Base-by-base conservation (phyloP, 179 eudicot genomes). In the Drosera spatulata region DNA sequence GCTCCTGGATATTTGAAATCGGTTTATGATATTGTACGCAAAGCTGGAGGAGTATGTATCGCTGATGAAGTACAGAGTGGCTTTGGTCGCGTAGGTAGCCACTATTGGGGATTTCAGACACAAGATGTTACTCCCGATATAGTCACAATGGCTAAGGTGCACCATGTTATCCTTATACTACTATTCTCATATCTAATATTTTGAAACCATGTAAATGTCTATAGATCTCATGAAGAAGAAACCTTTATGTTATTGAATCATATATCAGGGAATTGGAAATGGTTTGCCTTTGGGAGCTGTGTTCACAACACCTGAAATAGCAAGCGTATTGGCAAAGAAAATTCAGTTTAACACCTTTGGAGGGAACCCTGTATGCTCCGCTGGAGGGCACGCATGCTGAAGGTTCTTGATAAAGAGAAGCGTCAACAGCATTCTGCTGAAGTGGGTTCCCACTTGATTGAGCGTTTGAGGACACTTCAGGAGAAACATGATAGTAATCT, bases 51-150 rank as follows among this genome's bases (percentile, higher is more conserved):
- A 45, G 95, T 93, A 45, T 93, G 99, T 69, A 89, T 93, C 58
- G 99, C 99, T 51, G 96, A 93, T 71, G 96, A 93, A 77, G 99
- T 93, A 22, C 99, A 93, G 79, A 89, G 95, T 55, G 99, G 96
- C 70, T 93, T 93, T 73, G 99, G 99, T 63, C 93, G 99, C 33
- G 84, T 95, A 4, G 99, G 99, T 66, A 86, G 90, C 67, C 93
- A 93, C 54, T 93, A 89, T 75, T 93, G 99, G 99, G 99, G 96
- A 43, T 93, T 93, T 63, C 76, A 93, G 63, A 93, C 94, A 48
- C 99, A 93, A 64, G 95, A 80, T 52, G 95, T 86, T 40, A 59
- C 77, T 62, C 99, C 97, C 61, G 99, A 93, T 76, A 93, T 93
- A 46, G 99, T 93, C 52, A 89, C 99, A 41, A 93, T 93, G 96